phyloP scores from a whole-genome alignment of 2,329 filamentous ascomycete species.

The Metarhizium robertsii region DNA sequence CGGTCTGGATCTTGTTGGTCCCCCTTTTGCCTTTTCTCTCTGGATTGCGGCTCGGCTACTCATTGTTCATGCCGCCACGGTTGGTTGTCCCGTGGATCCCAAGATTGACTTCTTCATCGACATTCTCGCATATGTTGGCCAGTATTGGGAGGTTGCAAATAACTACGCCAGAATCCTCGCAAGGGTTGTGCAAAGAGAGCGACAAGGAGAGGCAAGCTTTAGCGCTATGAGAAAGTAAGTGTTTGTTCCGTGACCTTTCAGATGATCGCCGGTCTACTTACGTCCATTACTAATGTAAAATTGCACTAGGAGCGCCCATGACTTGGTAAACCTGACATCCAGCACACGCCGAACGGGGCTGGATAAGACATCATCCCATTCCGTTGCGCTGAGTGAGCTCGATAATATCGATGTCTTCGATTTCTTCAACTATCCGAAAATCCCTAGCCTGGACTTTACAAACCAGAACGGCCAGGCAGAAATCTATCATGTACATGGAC shows the following conservation, averaged over 20 bases:
- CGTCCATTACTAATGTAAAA: not conserved
- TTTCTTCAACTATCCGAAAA: conserved; percentile 34
- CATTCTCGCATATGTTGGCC: conserved; percentile 29
- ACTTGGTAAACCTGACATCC: conserved; percentile 27
- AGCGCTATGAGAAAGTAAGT: conserved; percentile 30
- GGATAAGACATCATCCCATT: conserved; percentile 28
- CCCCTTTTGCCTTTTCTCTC: conserved; percentile 34
- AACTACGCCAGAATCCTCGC: conserved; percentile 32
- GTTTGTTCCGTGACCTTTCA: not conserved
- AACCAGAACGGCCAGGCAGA: conserved; percentile 13
- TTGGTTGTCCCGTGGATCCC: conserved; percentile 25
- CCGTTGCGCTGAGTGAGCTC: conserved; percentile 28
- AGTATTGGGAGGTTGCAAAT: conserved; percentile 34
- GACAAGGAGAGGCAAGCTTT: conserved; percentile 27
- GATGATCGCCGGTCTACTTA: not conserved
- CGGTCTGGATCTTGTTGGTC: conserved; percentile 31
- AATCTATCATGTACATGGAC: conserved; percentile 13
- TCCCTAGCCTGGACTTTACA: conserved; percentile 11
- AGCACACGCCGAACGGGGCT: conserved; percentile 26
- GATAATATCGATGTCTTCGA: conserved; percentile 36
- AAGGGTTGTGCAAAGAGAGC: conserved; percentile 26
- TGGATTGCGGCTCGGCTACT: conserved; percentile 33
- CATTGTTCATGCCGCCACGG: conserved; percentile 30
- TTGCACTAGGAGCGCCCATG: conserved; percentile 26
- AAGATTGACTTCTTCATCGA: conserved; percentile 35